Conservation (phyloP, 2,329 filamentous ascomycete genomes). For the Apiospora pterosperma region DNA sequence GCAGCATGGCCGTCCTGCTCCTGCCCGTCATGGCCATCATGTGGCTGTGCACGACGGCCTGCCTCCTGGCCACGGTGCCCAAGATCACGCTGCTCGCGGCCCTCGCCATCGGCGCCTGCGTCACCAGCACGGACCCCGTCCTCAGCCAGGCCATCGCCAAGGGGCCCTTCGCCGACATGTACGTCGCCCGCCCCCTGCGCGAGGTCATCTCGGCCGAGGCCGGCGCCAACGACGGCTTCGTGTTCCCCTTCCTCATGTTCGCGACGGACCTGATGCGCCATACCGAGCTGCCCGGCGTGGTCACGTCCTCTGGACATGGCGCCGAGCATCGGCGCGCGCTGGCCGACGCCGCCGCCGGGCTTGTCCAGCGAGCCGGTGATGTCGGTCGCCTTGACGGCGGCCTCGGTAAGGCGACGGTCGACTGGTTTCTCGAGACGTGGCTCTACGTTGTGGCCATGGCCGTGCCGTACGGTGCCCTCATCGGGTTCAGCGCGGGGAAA, state of each 20-base stretch:
- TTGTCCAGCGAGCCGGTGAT: slow-evolving; percentile 40
- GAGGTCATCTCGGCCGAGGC: slow-evolving; percentile 62
- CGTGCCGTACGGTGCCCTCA: slow-evolving; percentile 46
- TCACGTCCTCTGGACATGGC: not conserved
- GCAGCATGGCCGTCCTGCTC: slow-evolving; percentile 52
- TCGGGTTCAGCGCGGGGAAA: slow-evolving; percentile 46
- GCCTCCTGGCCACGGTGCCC: slow-evolving; percentile 52
- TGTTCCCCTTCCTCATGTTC: slow-evolving; percentile 59
- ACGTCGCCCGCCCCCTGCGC: slow-evolving; percentile 51
- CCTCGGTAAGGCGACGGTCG: slow-evolving; percentile 31
- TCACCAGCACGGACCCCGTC: slow-evolving; percentile 61
- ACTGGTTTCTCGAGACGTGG: slow-evolving; percentile 60
- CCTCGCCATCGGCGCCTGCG: slow-evolving; percentile 57
- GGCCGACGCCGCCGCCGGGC: not conserved
- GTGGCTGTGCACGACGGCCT: slow-evolving; percentile 57
- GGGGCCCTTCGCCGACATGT: slow-evolving; percentile 60
- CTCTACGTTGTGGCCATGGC: slow-evolving; percentile 56
- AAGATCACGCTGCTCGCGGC: slow-evolving; percentile 50
- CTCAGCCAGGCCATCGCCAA: slow-evolving; percentile 61
- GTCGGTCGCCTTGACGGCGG: slow-evolving; percentile 3
- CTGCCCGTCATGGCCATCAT: slow-evolving; percentile 60
- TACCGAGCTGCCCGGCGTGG: slow-evolving; percentile 2
- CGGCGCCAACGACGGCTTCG: slow-evolving; percentile 60
- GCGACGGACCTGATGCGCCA: slow-evolving; percentile 55
- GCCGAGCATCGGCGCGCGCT: not conserved